Conservation (phyloP, 1,139 yeast species). For the Zhuliangozyma blackwelliae region DNA sequence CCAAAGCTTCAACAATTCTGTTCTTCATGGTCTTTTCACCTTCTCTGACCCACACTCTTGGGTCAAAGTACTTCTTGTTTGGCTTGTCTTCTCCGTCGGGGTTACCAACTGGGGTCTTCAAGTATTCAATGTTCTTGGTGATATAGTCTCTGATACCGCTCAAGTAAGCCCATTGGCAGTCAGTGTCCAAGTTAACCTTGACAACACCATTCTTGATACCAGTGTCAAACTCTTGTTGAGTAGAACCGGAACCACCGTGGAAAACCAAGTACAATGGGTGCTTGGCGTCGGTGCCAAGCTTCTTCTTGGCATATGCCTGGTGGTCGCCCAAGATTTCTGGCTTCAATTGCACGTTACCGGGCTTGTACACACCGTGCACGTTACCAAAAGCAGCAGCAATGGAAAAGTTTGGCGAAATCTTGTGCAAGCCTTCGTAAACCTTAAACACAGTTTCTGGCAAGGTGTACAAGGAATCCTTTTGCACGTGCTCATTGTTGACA, state of each 20-base stretch:
- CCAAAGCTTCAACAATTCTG: slow-evolving; percentile 82
- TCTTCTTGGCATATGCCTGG: slow-evolving; percentile 77
- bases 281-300: slow-evolving; percentile 48
- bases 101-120: slow-evolving; percentile 88
- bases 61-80: slow-evolving; percentile 98
- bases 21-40: slow-evolving; percentile 98
- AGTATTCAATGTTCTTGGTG: slow-evolving; percentile 92
- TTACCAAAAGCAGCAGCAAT: slow-evolving; percentile 99
- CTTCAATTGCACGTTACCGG: slow-evolving; percentile 92
- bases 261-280: slow-evolving; percentile 94
- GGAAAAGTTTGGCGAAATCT: slow-evolving; percentile 96
- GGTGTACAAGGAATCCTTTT: slow-evolving; percentile 86
- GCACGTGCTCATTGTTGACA: slow-evolving; percentile 95
- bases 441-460: slow-evolving; percentile 91
- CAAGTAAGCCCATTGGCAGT: slow-evolving; percentile 97
- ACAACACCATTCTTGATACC: slow-evolving; percentile 94
- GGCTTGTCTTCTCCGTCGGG: slow-evolving; percentile 99
- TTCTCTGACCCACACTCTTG: slow-evolving; percentile 99
- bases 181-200: slow-evolving; percentile 98
- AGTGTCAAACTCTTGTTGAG: slow-evolving; percentile 85
- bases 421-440: slow-evolving; percentile 83
- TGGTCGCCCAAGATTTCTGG: slow-evolving; percentile 96
- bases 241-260: slow-evolving; percentile 99
- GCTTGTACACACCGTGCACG: slow-evolving; percentile 99
- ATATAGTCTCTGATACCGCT: slow-evolving; percentile 96